Evolutionary conservation across 2,329 filamentous ascomycete species (phyloP).

Genomic region (Xylariaceae sp.): DNA sequence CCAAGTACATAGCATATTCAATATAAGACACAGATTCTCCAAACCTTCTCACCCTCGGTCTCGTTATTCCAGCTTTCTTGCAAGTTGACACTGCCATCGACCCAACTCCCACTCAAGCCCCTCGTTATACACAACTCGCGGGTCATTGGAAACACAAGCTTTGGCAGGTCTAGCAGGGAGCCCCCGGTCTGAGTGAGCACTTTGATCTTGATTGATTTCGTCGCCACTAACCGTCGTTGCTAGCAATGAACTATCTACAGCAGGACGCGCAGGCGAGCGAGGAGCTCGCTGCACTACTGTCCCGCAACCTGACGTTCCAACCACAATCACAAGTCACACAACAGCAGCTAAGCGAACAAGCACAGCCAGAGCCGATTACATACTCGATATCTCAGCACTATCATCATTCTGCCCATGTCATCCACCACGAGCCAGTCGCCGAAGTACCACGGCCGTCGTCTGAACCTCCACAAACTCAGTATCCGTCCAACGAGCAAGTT

Average conservation of each 20-base stretch:
- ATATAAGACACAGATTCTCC: slow-evolving; percentile 43
- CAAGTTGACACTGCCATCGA: slow-evolving; percentile 15
- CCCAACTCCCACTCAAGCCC: slow-evolving; percentile 8
- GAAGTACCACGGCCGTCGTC: slow-evolving; percentile 45
- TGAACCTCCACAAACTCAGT: slow-evolving; percentile 46
- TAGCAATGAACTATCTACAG: slow-evolving; percentile 39
- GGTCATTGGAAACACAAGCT: slow-evolving; percentile 3
- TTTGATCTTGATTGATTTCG: slow-evolving; percentile 3
- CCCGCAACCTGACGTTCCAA: slow-evolving; percentile 67
- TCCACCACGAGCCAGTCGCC: slow-evolving; percentile 33
- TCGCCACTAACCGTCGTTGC: background rate
- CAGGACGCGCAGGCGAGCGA: slow-evolving; percentile 65
- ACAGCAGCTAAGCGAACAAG: slow-evolving; percentile 30
- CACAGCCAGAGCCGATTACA: slow-evolving; percentile 46
- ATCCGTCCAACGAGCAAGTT: slow-evolving; percentile 52
- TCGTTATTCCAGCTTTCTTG: slow-evolving; percentile 11
- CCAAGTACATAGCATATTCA: slow-evolving; percentile 46
- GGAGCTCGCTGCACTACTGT: slow-evolving; percentile 77
- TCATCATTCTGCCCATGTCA: slow-evolving; percentile 70
- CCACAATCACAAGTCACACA: slow-evolving; percentile 28
- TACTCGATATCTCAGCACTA: slow-evolving; percentile 83
- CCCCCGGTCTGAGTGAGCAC: background rate
- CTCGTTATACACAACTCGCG: slow-evolving; percentile 6
- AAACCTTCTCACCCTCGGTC: slow-evolving; percentile 19
- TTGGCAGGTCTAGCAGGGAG: no score